Conservation (phyloP, 208 protist species). For the Acanthamoeba triangularis region DNA sequence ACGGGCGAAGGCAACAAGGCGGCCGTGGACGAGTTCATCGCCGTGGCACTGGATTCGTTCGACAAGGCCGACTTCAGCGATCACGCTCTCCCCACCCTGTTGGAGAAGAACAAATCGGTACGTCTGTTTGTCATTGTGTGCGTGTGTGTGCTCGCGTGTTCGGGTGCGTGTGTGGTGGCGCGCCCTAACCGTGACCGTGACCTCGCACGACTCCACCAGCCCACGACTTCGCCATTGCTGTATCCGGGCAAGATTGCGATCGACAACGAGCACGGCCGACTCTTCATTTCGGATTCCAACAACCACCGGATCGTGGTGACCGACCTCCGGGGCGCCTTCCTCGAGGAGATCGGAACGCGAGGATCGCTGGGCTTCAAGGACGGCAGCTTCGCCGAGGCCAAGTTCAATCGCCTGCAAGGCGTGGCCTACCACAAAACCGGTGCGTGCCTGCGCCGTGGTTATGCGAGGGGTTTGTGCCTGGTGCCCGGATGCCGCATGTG, state of each 20-base stretch:
- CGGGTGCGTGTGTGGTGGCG: background rate
- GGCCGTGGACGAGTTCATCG: constrained; percentile 32
- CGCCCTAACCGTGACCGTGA: background rate
- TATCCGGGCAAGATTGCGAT: constrained; percentile 55
- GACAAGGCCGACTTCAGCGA: constrained; percentile 15
- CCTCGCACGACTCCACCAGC: background rate
- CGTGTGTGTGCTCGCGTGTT: no score
- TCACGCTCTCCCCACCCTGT: background rate
- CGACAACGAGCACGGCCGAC: background rate
- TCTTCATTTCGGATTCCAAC: constrained; percentile 56
- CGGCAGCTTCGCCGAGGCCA: constrained; percentile 19
- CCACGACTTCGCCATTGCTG: background rate
- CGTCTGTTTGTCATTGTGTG: background rate
- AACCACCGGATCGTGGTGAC: constrained; percentile 48
- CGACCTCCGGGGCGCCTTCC: background rate
- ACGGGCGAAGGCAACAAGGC: constrained; percentile 36
- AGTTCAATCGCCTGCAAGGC: constrained; percentile 33
- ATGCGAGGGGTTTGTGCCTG: background rate
- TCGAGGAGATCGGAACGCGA: background rate
- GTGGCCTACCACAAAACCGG: constrained; percentile 46
- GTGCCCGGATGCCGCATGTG: no score
- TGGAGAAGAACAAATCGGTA: constrained; percentile 36
- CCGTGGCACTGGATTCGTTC: background rate
- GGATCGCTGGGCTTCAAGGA: constrained; percentile 17
- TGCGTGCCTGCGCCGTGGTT: background rate